phyloP scores from a whole-genome alignment of 331 rosid genomes.

The Cucumis variabilis region DNA sequence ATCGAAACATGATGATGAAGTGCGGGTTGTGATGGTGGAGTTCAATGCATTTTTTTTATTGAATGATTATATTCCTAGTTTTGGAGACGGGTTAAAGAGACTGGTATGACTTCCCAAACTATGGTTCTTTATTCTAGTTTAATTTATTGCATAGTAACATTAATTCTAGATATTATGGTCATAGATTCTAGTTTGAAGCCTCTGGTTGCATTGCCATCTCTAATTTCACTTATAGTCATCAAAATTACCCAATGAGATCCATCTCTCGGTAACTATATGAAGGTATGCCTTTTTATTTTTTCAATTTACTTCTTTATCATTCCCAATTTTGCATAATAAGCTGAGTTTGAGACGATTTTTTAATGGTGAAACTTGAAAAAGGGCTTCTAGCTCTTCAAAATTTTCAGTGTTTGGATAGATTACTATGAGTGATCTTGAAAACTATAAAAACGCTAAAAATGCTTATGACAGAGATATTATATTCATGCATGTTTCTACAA shows the following conservation, averaged over 20 bases:
- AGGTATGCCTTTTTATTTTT: slow-evolving; percentile 37
- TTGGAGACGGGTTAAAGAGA: slow-evolving; percentile 97
- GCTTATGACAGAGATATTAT: too few species aligned
- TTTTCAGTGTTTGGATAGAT: background rate
- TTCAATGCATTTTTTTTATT: slow-evolving; percentile 90
- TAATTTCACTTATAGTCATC: slow-evolving; percentile 61
- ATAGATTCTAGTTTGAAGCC: slow-evolving; percentile 11
- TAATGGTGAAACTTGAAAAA: background rate
- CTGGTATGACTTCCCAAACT: slow-evolving; percentile 63
- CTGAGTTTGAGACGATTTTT: background rate
- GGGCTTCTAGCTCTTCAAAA: background rate
- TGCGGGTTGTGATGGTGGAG: slow-evolving; percentile 85
- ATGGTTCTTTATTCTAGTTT: slow-evolving; percentile 29
- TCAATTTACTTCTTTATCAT: slow-evolving; percentile 6
- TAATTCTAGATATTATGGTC: slow-evolving; percentile 13
- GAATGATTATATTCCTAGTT: slow-evolving; percentile 83
- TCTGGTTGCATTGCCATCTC: slow-evolving; percentile 39
- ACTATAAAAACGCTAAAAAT: too few species aligned
- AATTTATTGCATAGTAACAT: slow-evolving; percentile 18
- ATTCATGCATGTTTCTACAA: too few species aligned
- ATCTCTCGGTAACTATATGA: slow-evolving; percentile 82
- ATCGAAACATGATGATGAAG: slow-evolving; percentile 89
- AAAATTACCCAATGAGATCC: slow-evolving; percentile 86
- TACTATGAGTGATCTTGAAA: background rate
- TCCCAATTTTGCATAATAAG: background rate